phyloP scores from a whole-genome alignment of 2,329 filamentous ascomycete species.

The Emmonsiellopsis sp. region DNA sequence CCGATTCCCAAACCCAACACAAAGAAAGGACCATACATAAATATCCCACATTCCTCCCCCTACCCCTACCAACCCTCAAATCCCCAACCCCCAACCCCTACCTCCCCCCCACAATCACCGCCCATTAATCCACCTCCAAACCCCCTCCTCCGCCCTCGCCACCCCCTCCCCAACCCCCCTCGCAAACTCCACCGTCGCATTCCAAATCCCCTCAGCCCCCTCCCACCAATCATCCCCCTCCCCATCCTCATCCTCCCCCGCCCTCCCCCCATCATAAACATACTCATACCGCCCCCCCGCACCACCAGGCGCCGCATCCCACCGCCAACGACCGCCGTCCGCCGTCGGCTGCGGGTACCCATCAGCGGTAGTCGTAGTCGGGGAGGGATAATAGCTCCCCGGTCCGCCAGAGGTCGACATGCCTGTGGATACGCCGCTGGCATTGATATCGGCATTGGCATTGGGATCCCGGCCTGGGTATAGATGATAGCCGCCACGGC shows the following conservation, averaged over 20 bases:
- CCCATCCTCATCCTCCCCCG: constrained; percentile 51
- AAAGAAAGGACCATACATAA: neutral
- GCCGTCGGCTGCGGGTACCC: neutral
- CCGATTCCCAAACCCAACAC: neutral
- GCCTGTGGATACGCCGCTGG: neutral
- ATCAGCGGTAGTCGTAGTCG: neutral
- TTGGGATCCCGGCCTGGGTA: neutral
- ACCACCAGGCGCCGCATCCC: constrained; percentile 10
- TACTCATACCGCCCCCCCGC: constrained; percentile 12
- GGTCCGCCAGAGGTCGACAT: too few species aligned
- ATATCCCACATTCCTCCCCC: neutral
- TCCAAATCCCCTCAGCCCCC: constrained; percentile 21
- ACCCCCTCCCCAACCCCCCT: constrained; percentile 21
- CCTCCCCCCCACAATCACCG: constrained; percentile 11
- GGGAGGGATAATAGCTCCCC: neutral
- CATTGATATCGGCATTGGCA: neutral
- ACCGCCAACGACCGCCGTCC: constrained; percentile 6
- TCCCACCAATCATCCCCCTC: constrained; percentile 40
- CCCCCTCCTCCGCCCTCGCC: constrained; percentile 43
- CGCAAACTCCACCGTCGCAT: constrained; percentile 18
- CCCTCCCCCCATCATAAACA: constrained; percentile 2
- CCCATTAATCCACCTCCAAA: constrained; percentile 28
- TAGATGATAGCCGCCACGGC: neutral
- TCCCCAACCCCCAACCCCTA: neutral
- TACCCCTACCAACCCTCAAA: neutral